Conservation (phyloP, 306 rosid species). For the Carpinus fangiana region DNA sequence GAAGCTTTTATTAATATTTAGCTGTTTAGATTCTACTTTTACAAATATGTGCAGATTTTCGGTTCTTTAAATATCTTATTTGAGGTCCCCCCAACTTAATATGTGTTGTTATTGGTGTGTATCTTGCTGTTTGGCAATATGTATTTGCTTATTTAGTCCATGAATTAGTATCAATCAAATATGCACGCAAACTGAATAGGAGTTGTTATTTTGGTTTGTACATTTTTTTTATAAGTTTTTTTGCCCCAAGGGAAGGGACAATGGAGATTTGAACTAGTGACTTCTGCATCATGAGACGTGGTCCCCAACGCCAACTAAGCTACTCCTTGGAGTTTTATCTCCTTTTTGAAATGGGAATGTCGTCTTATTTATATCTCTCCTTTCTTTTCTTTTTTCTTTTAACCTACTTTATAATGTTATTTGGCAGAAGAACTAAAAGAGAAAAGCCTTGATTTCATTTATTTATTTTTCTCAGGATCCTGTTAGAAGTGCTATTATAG, state of each 20-base stretch:
- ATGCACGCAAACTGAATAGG: slow-evolving; percentile 1
- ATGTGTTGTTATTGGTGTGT: background rate
- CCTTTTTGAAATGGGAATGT: slow-evolving; percentile 3
- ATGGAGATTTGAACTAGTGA: too few relatives aligned
- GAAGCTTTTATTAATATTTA: slow-evolving; percentile 7
- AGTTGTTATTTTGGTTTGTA: slow-evolving; percentile 6
- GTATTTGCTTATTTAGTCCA: background rate
- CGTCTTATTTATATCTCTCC: background rate
- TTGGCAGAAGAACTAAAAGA: background rate
- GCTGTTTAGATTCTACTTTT: slow-evolving; percentile 10
- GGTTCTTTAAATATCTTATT: background rate
- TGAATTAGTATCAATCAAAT: background rate
- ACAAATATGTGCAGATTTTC: background rate
- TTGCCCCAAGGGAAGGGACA: too few relatives aligned
- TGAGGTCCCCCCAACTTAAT: background rate
- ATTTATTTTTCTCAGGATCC: slow-evolving; percentile 58
- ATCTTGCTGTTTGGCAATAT: background rate
- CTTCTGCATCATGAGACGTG: too few relatives aligned
- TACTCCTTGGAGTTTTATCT: background rate
- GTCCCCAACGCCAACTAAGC: too few relatives aligned
- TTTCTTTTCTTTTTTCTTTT: background rate
- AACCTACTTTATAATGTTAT: background rate
- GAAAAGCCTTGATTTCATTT: background rate
- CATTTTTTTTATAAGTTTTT: background rate
- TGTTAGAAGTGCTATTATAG: slow-evolving; percentile 72